Percentiles rank a stretch among this genome's conserved stretches.
Evolutionary conservation across 2,329 filamentous ascomycete species (phyloP).

Genomic region (Ascosphaera apis): DNA sequence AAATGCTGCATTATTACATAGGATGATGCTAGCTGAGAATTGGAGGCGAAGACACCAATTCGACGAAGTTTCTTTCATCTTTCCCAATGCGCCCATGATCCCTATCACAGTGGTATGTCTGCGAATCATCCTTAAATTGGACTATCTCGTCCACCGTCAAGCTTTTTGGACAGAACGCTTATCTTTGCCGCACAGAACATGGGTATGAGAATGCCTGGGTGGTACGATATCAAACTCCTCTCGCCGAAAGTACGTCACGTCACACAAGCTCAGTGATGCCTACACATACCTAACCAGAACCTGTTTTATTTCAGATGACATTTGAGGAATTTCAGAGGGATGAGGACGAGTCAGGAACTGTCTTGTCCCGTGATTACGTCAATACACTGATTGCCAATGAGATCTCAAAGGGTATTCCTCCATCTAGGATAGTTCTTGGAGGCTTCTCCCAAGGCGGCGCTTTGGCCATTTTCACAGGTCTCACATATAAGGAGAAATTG

Average conservation of each 20-base stretch:
- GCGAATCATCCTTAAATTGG: too few species aligned
- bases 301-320: constrained; percentile 12
- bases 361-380: constrained; percentile 50
- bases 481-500: constrained; percentile 51
- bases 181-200: constrained; percentile 31
- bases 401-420: constrained; percentile 55
- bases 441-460: constrained; percentile 53
- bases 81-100: constrained; percentile 72
- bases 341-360: constrained; percentile 43
- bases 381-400: constrained; percentile 59
- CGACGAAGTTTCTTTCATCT: constrained; percentile 76
- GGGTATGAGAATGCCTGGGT: constrained; percentile 58
- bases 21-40: constrained; percentile 61
- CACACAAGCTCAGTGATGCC: too few species aligned
- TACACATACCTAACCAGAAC: neutral
- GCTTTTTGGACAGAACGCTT: too few species aligned
- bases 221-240: constrained; percentile 26
- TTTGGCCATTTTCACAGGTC: constrained; percentile 58
- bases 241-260: constrained; percentile 17
- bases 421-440: constrained; percentile 60
- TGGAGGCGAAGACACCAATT: constrained; percentile 63
- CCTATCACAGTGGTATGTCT: constrained; percentile 58
- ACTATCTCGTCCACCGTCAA: too few species aligned
- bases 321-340: constrained; percentile 18
- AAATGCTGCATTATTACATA: constrained; percentile 7